These are phyloP conservation scores for Mycena leptocephala DNA, from an alignment of 768 basidiomycete species.

Conservation along the genomic window DNA sequence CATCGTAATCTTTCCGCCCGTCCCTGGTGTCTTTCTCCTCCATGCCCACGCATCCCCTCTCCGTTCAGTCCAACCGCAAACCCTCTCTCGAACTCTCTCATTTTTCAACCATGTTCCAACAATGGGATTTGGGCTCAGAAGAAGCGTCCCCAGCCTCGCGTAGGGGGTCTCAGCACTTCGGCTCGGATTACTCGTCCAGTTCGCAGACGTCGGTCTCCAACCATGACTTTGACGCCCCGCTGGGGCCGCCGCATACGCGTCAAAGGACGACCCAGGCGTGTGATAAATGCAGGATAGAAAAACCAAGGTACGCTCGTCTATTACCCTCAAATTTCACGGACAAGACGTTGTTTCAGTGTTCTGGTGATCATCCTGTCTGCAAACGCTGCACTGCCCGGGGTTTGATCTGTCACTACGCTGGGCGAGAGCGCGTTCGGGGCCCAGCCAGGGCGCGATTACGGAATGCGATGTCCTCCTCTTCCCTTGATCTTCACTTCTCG, in stretches of 20 bases:
- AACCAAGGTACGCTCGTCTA: conserved; percentile 61
- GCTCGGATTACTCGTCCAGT: neutral
- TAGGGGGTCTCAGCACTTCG: neutral
- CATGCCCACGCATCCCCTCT: neutral
- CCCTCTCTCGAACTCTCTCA: conserved; percentile 16
- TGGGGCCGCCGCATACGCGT: conserved; percentile 44
- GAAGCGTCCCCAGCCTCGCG: conserved; percentile 6
- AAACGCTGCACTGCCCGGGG: conserved; percentile 65
- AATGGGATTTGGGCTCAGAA: conserved; percentile 22
- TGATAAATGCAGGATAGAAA: conserved; percentile 73
- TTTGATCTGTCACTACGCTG: conserved; percentile 67
- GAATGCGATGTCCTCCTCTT: conserved; percentile 46
- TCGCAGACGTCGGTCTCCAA: neutral
- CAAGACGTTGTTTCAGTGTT: conserved; percentile 58
- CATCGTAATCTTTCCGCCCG: neutral
- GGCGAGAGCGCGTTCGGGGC: conserved; percentile 48
- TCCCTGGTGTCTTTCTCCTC: conserved; percentile 15
- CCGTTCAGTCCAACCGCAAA: neutral
- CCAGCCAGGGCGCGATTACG: conserved; percentile 49
- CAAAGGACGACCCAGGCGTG: conserved; percentile 70
- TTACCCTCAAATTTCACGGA: neutral
- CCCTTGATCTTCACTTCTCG: conserved; percentile 39
- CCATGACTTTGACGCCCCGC: conserved; percentile 17
- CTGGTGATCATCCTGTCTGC: conserved; percentile 71
- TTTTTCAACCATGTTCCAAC: conserved; percentile 29